A percentile compares a stretch with the other conserved stretches of the same genome.
phyloP scores from a whole-genome alignment of 805 yeast genomes.

The Saccharomycopsis babjevae region DNA sequence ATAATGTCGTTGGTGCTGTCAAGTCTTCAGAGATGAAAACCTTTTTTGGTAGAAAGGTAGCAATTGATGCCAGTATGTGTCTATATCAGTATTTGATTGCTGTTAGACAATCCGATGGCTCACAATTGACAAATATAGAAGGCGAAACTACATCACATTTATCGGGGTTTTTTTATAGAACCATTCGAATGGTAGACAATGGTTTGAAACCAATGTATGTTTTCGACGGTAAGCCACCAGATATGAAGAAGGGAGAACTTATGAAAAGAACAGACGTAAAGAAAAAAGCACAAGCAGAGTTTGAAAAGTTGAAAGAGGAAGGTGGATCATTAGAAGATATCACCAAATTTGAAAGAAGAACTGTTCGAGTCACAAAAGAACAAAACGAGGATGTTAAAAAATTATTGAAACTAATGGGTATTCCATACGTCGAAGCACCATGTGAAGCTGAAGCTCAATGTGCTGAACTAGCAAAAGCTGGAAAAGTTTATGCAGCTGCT shows the following conservation, averaged over 20 bases:
- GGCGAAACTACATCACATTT: slow-evolving; percentile 93
- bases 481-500: slow-evolving; percentile 94
- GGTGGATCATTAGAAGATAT: slow-evolving; percentile 53
- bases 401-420: slow-evolving; percentile 80
- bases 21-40: slow-evolving; percentile 72
- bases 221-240: slow-evolving; percentile 97
- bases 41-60: slow-evolving; percentile 91
- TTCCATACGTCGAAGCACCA: slow-evolving; percentile 89
- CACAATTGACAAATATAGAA: slow-evolving; percentile 71
- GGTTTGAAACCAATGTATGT: slow-evolving; percentile 97
- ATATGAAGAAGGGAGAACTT: slow-evolving; percentile 83
- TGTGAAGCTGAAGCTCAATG: slow-evolving; percentile 99
- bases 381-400: slow-evolving; percentile 92
- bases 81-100: slow-evolving; percentile 92
- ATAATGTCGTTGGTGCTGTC: slow-evolving; percentile 80
- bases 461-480: slow-evolving; percentile 81
- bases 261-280: slow-evolving; percentile 74
- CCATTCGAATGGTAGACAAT: slow-evolving; percentile 77
- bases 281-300: slow-evolving; percentile 71
- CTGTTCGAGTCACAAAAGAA: slow-evolving; percentile 78
- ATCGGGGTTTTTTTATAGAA: slow-evolving; percentile 94
- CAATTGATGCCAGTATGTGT: slow-evolving; percentile 94
- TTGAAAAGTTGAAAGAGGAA: slow-evolving; percentile 67
- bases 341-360: slow-evolving; percentile 69
- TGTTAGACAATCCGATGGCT: slow-evolving; percentile 96